Percentiles rank a stretch among this genome's conserved stretches.
These are phyloP conservation scores for Vitis vinifera DNA, from an alignment of 164 flowering plant species.

Conservation along the genomic window ASM3070453v1 NC_081805.1:9950001-9950500, in stretches of 20 bases:
- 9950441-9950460: neutral
- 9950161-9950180: too few relatives aligned
- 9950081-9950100: too few relatives aligned
- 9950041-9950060: too few relatives aligned
- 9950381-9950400: neutral
- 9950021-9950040: too few relatives aligned
- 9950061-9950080: too few relatives aligned
- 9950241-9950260: neutral
- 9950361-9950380: neutral
- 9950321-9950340: neutral
- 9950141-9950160: too few relatives aligned
- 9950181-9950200: too few relatives aligned
- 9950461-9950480: neutral
- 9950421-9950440: neutral
- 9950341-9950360: neutral
- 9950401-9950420: neutral
- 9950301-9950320: neutral
- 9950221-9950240: too few relatives aligned
- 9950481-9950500: neutral
- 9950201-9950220: too few relatives aligned
- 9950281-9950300: neutral
- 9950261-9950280: neutral
- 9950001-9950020: too few relatives aligned
- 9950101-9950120: too few relatives aligned
- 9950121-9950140: too few relatives aligned